phyloP scores from a whole-genome alignment of 768 basidiomycete genomes.

The Leucosporidium yakuticum region DNA sequence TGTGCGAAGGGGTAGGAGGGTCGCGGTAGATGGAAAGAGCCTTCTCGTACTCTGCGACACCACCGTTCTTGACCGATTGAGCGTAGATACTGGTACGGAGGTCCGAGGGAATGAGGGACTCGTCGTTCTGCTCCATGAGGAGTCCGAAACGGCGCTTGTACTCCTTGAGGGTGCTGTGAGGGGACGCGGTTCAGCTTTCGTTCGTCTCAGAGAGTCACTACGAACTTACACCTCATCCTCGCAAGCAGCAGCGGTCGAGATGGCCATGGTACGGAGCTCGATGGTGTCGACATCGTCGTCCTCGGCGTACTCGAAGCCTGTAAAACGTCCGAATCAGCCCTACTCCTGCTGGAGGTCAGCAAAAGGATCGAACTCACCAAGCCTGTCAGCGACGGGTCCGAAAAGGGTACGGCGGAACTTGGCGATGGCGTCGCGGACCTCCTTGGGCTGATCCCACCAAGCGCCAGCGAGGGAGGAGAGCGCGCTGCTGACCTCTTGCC shows the following conservation, averaged over 20 bases:
- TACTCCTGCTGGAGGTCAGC: too few species aligned
- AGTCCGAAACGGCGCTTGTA: constrained; percentile 63
- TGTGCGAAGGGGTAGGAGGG: constrained; percentile 65
- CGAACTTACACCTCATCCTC: constrained; percentile 37
- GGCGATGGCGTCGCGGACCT: constrained; percentile 49
- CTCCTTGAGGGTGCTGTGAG: constrained; percentile 62
- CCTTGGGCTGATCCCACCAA: constrained; percentile 74
- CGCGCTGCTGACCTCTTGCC: constrained; percentile 58
- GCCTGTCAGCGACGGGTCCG: constrained; percentile 65
- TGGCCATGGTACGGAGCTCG: constrained; percentile 68
- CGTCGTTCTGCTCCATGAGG: constrained; percentile 65
- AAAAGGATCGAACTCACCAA: constrained; percentile 49
- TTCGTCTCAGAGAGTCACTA: constrained; percentile 38
- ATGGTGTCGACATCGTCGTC: constrained; percentile 63
- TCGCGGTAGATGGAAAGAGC: constrained; percentile 56
- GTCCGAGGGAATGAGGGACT: constrained; percentile 73
- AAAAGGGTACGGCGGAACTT: constrained; percentile 45
- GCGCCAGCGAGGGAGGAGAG: constrained; percentile 55
- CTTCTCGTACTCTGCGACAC: constrained; percentile 66
- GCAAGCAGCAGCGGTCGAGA: constrained; percentile 53
- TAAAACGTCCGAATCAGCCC: too few species aligned
- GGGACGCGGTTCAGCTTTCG: not conserved
- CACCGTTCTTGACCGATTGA: constrained; percentile 69
- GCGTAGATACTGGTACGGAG: constrained; percentile 49
- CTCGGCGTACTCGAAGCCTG: constrained; percentile 57